Conservation (phyloP, 768 basidiomycete species). For the Leucocoprinus birnbaumii region DNA sequence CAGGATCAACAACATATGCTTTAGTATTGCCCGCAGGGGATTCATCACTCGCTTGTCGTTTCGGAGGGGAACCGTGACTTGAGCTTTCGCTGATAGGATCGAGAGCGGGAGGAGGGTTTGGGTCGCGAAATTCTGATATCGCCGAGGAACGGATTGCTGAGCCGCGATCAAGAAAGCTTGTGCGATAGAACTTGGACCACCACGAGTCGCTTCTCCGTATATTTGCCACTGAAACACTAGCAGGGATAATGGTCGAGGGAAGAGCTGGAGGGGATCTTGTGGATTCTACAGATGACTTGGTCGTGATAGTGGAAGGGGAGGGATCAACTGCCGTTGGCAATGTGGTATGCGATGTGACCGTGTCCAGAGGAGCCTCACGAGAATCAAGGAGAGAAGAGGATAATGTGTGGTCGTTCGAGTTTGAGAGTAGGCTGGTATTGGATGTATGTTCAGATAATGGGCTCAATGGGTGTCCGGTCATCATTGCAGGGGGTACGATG, state of each 20-base stretch:
- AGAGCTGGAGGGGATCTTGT: conserved; percentile 23
- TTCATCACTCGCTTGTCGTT: conserved; percentile 13
- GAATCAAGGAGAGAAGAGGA: conserved; percentile 28
- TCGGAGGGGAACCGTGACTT: conserved; percentile 24
- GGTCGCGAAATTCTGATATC: conserved; percentile 68
- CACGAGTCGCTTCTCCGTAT: conserved; percentile 70
- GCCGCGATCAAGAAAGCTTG: conserved; percentile 60
- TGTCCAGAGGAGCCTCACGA: conserved; percentile 23
- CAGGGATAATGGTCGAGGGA: conserved; percentile 1
- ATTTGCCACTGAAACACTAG: conserved; percentile 30
- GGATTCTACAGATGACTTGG: conserved; percentile 37
- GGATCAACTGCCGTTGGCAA: conserved; percentile 25
- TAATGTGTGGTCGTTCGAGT: conserved; percentile 21
- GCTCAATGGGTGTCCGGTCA: conserved; percentile 30
- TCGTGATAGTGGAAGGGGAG: conserved; percentile 21
- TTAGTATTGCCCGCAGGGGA: conserved; percentile 13
- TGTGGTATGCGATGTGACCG: conserved; percentile 23
- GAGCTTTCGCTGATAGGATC: conserved; percentile 54
- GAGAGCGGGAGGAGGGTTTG: conserved; percentile 70
- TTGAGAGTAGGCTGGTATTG: conserved; percentile 26
- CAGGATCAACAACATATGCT: conserved; percentile 23
- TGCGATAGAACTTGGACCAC: conserved; percentile 74
- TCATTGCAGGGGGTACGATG: conserved; percentile 30
- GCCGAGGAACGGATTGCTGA: conserved; percentile 23
- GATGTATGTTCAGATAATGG: conserved; percentile 38